Evolutionary conservation across 352 stramenopile species (phyloP), one percentile per base, ranked within the genome.

Genomic region (Globisporangium splendens): DNA sequence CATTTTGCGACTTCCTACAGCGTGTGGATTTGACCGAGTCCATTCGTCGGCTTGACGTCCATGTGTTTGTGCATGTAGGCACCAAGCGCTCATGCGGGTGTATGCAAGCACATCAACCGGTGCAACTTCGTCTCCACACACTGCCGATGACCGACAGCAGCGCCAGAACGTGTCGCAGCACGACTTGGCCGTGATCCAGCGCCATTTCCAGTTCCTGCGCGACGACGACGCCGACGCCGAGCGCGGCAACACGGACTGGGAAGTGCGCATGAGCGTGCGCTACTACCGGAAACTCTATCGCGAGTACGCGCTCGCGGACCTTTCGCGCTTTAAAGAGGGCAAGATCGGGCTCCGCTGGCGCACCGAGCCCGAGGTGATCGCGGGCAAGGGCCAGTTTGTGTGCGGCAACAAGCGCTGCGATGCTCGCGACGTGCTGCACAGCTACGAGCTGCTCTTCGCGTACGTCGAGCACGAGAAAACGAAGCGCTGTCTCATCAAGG

Each of bases 251-350:
- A 66, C 35, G n/a, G 72, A 91, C 69, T 95, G 86, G 86, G 56
- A 75, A 38, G 70, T 91, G 63, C 80, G 84, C 56, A 87, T 95
- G 71, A 90, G 82, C 50, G 76, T 86, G 39, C 73, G 78, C n/a
- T 95, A 95, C 70, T 95, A 95, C 63, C 72, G 69, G 44, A 70
- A 83, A 57, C 75, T 95, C 33, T 95, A 88, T 60, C 86, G 87
- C 39, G 83, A 93, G 68, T 93, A 92, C 52, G 86, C 83, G 35
- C 69, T 95, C 21, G 78, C 72, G 4, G 84, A 95, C 59, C 64
- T 95, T 10, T 86, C 74, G 7, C 65, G 69, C 11, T 88, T 82
- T 54, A 53, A 73, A 41, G 83, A 89, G 17, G 77, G 80, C 24
- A 78, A 77, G 58, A 75, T 93, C 24, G 86, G 83, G 0, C 65